Conservation (phyloP, 345 rosid genomes). For the Fremontodendron californicum region DNA sequence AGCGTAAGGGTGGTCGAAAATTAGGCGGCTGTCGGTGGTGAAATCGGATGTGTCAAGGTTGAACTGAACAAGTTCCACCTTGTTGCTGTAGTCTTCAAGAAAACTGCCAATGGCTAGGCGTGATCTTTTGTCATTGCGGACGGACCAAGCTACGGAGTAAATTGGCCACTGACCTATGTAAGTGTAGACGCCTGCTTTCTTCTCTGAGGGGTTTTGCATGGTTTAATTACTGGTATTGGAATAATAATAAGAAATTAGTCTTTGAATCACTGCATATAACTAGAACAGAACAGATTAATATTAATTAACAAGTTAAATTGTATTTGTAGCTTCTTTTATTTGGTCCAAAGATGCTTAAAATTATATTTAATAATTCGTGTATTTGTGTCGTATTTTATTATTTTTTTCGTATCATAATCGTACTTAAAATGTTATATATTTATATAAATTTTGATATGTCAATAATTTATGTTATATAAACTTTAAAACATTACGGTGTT, state of each 20-base stretch:
- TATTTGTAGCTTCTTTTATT: too few relatives aligned
- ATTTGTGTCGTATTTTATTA: too few relatives aligned
- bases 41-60: constrained; percentile 32
- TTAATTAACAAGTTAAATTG: not conserved
- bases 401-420: too few relatives aligned
- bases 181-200: constrained; percentile 36
- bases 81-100: constrained; percentile 51
- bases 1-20: constrained; percentile 59
- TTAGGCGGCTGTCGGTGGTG: constrained; percentile 38
- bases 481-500: too few relatives aligned
- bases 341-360: too few relatives aligned
- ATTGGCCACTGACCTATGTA: constrained; percentile 49
- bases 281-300: too few relatives aligned
- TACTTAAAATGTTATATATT: too few relatives aligned
- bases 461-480: too few relatives aligned
- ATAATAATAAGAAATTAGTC: too few relatives aligned
- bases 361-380: too few relatives aligned
- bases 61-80: constrained; percentile 50
- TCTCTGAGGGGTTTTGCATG: constrained; percentile 39
- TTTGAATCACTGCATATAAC: too few relatives aligned
- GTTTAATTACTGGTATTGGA: constrained; percentile 4
- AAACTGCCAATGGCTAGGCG: constrained; percentile 58
- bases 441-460: too few relatives aligned
- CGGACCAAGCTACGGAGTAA: constrained; percentile 53
- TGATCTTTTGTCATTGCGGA: constrained; percentile 31